phyloP scores from a whole-genome alignment of 2,329 filamentous ascomycete species.

The Penicillium polonicum region DNA sequence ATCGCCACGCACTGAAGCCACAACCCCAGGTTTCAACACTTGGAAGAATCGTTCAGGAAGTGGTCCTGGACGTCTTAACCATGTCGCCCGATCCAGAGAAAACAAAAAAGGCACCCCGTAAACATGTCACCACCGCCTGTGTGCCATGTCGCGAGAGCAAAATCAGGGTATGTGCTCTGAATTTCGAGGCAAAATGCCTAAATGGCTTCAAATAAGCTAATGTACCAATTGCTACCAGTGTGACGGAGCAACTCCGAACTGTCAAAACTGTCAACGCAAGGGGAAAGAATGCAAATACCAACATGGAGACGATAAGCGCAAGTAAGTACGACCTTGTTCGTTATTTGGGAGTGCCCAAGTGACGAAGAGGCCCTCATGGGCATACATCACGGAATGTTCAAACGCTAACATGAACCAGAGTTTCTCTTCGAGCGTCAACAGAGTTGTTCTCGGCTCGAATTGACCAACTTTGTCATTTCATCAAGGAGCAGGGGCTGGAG shows the following conservation, averaged over 20 bases:
- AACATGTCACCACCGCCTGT: conserved; percentile 48
- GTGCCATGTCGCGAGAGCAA: conserved; percentile 49
- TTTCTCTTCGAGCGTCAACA: conserved; percentile 38
- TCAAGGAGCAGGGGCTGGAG: conserved; percentile 42
- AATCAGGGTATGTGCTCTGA: conserved; percentile 37
- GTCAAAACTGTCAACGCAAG: conserved; percentile 41
- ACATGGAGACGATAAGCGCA: conserved; percentile 42
- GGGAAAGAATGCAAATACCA: conserved; percentile 42
- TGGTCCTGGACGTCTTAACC: background rate
- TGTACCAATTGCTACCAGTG: conserved; percentile 27
- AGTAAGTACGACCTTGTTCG: conserved; percentile 29
- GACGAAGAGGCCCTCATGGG: background rate
- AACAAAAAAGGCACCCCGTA: conserved; percentile 37
- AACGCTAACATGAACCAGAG: conserved; percentile 22
- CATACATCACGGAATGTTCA: conserved; percentile 3
- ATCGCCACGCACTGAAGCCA: background rate
- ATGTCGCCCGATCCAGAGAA: conserved; percentile 30
- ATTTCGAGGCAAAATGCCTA: background rate
- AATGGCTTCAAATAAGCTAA: conserved; percentile 6
- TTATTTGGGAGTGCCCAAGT: background rate
- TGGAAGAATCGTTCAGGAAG: background rate
- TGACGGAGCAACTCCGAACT: conserved; percentile 39
- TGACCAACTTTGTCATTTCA: conserved; percentile 43
- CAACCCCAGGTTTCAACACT: background rate
- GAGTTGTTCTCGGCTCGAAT: conserved; percentile 41